These are phyloP conservation scores for Cudoniella acicularis DNA, from an alignment of 495 filamentous ascomycete genomes.

Conservation along the genomic window DNA sequence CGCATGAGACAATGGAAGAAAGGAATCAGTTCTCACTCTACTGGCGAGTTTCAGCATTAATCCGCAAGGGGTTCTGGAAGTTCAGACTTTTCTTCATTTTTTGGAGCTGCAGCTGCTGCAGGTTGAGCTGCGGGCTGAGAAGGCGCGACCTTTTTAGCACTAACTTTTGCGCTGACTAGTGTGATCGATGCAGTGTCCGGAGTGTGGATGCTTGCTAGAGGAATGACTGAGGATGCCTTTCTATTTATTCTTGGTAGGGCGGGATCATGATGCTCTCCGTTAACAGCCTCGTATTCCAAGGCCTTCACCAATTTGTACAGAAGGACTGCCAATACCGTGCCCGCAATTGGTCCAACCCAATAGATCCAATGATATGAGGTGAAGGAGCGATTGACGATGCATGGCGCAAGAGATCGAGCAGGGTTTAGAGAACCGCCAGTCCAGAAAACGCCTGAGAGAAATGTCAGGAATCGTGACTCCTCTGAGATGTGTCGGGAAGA, in stretches of 20 bases:
- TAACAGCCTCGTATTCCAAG: conserved; percentile 64
- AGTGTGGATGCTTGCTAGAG: not conserved
- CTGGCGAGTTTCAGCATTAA: not conserved
- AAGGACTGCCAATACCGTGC: conserved; percentile 57
- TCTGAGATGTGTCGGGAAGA: not conserved
- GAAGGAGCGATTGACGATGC: conserved; percentile 61
- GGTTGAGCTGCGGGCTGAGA: too few species aligned
- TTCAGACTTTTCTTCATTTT: not conserved
- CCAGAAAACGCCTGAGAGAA: conserved; percentile 54
- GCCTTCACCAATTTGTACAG: conserved; percentile 66
- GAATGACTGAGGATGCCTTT: not conserved
- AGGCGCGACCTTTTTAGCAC: not conserved
- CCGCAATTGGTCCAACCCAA: conserved; percentile 54
- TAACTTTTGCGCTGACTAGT: not conserved
- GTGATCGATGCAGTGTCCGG: not conserved
- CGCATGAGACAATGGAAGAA: not conserved
- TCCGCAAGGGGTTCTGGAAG: not conserved
- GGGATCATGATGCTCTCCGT: not conserved
- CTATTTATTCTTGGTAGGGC: not conserved
- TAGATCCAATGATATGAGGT: conserved; percentile 70
- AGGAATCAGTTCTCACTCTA: not conserved
- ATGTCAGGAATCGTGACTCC: not conserved
- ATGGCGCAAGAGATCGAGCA: conserved; percentile 68
- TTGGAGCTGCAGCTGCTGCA: not conserved
- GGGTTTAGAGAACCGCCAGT: conserved; percentile 74